These are phyloP conservation scores for Linnemannia exigua DNA, from an alignment of 192 early-diverging fungal species.

Conservation along the genomic window DNA sequence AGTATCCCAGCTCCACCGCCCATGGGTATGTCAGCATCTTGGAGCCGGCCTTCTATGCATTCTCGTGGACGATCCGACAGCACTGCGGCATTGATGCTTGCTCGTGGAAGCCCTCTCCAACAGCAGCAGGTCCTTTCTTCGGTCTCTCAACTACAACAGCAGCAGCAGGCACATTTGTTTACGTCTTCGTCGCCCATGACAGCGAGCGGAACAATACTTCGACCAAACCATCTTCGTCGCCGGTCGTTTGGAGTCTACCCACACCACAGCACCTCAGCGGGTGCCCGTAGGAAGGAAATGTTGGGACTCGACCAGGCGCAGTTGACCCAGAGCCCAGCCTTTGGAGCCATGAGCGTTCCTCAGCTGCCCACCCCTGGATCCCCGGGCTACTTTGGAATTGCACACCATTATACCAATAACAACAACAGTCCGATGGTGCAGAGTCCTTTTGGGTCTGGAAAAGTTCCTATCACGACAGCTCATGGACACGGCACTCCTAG, in stretches of 20 bases:
- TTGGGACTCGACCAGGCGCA: conserved; percentile 20
- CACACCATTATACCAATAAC: conserved; percentile 5
- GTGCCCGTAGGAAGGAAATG: conserved; percentile 23
- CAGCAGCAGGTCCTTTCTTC: neutral
- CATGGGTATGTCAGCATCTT: neutral
- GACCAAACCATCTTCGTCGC: conserved; percentile 21
- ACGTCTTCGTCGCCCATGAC: conserved; percentile 32
- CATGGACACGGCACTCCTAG: neutral
- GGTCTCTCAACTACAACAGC: conserved; percentile 7
- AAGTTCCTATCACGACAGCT: neutral
- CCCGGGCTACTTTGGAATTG: conserved; percentile 42
- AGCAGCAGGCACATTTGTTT: conserved; percentile 2
- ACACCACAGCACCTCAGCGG: neutral
- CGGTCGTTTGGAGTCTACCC: conserved; percentile 31
- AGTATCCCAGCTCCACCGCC: conserved; percentile 18
- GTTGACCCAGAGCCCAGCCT: neutral
- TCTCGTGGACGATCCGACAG: conserved; percentile 32
- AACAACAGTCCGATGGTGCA: neutral
- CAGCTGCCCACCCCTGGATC: conserved; percentile 12
- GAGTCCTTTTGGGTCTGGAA: conserved; percentile 43
- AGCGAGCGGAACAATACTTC: conserved; percentile 25
- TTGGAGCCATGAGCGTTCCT: neutral
- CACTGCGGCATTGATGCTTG: neutral
- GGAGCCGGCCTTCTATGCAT: conserved; percentile 16
- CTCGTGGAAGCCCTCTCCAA: neutral